These are phyloP conservation scores for Penicillium sclerotigenum DNA, from an alignment of 2,329 filamentous ascomycete genomes.

Conservation along the genomic window DNA sequence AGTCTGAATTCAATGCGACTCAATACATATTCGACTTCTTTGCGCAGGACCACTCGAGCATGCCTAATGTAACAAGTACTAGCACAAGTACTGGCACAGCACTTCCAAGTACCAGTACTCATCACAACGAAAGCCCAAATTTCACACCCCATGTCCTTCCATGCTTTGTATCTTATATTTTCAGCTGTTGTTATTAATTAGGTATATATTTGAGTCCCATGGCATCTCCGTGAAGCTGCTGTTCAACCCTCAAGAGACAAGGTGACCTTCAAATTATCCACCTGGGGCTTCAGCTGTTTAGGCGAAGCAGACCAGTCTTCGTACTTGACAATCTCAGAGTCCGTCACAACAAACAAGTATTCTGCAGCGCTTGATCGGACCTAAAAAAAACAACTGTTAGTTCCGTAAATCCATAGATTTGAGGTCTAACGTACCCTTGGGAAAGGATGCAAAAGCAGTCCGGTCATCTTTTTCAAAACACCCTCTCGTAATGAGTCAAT, in stretches of 20 bases:
- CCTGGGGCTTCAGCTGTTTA: slow-evolving; percentile 33
- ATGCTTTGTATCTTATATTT: neutral
- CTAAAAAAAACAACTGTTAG: slow-evolving; percentile 19
- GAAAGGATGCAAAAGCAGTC: slow-evolving; percentile 77
- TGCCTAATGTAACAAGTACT: neutral
- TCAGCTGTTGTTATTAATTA: neutral
- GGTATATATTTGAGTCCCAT: neutral
- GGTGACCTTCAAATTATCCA: slow-evolving; percentile 27
- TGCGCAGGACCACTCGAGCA: slow-evolving; percentile 20
- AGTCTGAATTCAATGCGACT: slow-evolving; percentile 20
- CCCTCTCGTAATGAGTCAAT: slow-evolving; percentile 51
- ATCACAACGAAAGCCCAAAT: neutral
- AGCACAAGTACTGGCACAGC: neutral
- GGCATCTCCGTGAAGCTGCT: neutral
- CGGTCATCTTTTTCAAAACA: slow-evolving; percentile 66
- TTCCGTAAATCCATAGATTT: neutral
- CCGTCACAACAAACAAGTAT: slow-evolving; percentile 36
- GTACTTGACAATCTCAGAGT: slow-evolving; percentile 28
- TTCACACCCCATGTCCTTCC: neutral
- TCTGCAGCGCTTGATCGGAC: slow-evolving; percentile 38
- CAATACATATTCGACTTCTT: slow-evolving; percentile 23
- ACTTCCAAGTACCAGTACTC: neutral
- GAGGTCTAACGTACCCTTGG: slow-evolving; percentile 59
- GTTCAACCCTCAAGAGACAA: slow-evolving; percentile 2
- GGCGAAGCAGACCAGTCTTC: slow-evolving; percentile 38